phyloP scores from a whole-genome alignment of 352 stramenopile species.

The Thalassiosira sp. region DNA sequence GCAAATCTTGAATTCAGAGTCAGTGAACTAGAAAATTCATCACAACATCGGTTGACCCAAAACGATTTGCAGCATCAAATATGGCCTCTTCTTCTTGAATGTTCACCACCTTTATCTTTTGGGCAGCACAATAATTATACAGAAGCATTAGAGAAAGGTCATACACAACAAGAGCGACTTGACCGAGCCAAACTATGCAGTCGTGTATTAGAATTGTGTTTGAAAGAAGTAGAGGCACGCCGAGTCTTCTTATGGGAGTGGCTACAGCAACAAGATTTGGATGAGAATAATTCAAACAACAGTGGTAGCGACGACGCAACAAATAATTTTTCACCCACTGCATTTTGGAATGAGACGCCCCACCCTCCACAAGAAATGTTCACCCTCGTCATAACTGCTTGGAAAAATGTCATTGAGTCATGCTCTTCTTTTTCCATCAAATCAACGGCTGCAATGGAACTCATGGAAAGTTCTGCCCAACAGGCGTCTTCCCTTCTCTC shows the following conservation, averaged over 20 bases:
- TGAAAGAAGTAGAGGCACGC: constrained; percentile 24
- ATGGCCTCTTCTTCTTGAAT: constrained; percentile 36
- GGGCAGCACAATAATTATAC: neutral
- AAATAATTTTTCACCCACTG: constrained; percentile 39
- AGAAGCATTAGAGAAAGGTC: constrained; percentile 1
- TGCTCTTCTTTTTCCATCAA: constrained; percentile 31
- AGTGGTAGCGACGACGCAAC: neutral
- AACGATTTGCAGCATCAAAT: constrained; percentile 29
- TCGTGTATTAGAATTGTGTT: constrained; percentile 34
- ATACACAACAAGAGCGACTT: constrained; percentile 16
- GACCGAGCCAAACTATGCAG: constrained; percentile 22
- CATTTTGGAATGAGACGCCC: constrained; percentile 38
- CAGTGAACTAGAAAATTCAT: constrained; percentile 21
- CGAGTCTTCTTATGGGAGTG: constrained; percentile 41
- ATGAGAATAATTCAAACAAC: neutral
- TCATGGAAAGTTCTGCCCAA: constrained; percentile 35
- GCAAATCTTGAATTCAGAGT: constrained; percentile 21
- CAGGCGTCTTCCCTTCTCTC: constrained; percentile 24
- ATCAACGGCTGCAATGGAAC: constrained; percentile 17
- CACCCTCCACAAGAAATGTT: constrained; percentile 50
- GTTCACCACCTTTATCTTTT: constrained; percentile 6
- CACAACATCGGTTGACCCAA: constrained; percentile 11
- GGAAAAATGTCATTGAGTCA: constrained; percentile 43
- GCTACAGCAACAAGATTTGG: constrained; percentile 7
- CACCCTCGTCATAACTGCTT: constrained; percentile 28